These are phyloP conservation scores for Lactifluus volemus DNA, from an alignment of 768 basidiomycete species.

Conservation along the genomic window DNA sequence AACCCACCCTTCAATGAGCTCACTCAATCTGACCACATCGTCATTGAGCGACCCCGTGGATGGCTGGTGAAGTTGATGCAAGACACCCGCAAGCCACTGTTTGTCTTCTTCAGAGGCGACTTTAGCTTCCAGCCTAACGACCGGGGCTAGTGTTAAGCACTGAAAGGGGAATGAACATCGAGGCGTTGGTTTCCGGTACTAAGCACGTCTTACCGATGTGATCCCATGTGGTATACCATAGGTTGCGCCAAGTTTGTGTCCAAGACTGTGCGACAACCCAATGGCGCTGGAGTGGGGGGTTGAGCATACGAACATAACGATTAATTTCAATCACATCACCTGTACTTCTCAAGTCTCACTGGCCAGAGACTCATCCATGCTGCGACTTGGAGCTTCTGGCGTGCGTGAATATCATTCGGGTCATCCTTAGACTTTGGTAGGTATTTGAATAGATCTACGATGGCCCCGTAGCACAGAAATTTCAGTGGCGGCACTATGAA, in stretches of 20 bases:
- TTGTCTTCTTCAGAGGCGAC: constrained; percentile 55
- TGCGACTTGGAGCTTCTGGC: constrained; percentile 64
- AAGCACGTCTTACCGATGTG: constrained; percentile 50
- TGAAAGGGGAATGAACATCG: constrained; percentile 22
- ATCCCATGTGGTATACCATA: constrained; percentile 78
- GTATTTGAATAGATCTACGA: constrained; percentile 67
- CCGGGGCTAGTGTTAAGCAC: constrained; percentile 66
- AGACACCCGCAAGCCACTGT: constrained; percentile 42
- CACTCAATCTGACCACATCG: constrained; percentile 48
- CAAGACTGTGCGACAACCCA: constrained; percentile 71
- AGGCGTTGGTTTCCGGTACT: background rate
- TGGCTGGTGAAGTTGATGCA: constrained; percentile 51
- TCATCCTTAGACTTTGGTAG: constrained; percentile 56
- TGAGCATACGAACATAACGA: background rate
- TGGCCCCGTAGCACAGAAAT: constrained; percentile 52
- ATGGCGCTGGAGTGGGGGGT: constrained; percentile 35
- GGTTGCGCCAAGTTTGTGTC: constrained; percentile 62
- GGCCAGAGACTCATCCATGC: constrained; percentile 82
- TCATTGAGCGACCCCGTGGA: constrained; percentile 56
- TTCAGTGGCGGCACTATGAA: constrained; percentile 49
- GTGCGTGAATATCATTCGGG: constrained; percentile 44
- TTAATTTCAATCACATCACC: constrained; percentile 27
- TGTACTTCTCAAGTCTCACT: constrained; percentile 44
- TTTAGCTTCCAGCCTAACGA: constrained; percentile 50
- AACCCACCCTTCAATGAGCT: constrained; percentile 45